Evolutionary conservation across 805 yeast genomes (phyloP).

Genomic region (Candida saitoana): DNA sequence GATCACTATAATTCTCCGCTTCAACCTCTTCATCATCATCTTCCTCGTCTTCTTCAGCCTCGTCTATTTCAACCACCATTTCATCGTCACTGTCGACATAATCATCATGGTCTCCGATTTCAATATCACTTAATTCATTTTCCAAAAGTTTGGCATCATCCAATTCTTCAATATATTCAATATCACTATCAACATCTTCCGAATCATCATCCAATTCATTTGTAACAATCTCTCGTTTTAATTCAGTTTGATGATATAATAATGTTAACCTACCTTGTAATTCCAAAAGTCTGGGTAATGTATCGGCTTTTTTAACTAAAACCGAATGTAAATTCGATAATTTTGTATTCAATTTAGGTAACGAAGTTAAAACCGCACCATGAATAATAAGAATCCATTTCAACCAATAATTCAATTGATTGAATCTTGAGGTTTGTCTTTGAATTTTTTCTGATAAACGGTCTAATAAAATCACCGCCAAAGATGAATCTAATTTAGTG

Average conservation of each 20-base stretch:
- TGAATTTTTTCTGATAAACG: slow-evolving; percentile 50
- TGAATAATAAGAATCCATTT: slow-evolving; percentile 54
- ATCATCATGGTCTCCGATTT: slow-evolving; percentile 12
- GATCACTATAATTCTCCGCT: slow-evolving; percentile 23
- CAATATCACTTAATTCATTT: slow-evolving; percentile 20
- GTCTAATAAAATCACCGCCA: slow-evolving; percentile 48
- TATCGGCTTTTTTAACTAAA: slow-evolving; percentile 44
- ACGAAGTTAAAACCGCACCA: slow-evolving; percentile 46
- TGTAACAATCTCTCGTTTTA: slow-evolving; percentile 37
- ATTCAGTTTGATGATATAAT: slow-evolving; percentile 41
- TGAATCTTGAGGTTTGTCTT: slow-evolving; percentile 48
- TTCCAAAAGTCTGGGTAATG: slow-evolving; percentile 48
- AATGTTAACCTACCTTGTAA: slow-evolving; percentile 47
- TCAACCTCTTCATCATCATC: slow-evolving; percentile 12
- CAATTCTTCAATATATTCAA: slow-evolving; percentile 70
- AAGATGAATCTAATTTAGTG: slow-evolving; percentile 43
- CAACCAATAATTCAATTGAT: slow-evolving; percentile 50
- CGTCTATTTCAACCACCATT: slow-evolving; percentile 6
- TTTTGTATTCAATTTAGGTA: slow-evolving; percentile 41
- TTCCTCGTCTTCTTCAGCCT: slow-evolving; percentile 8
- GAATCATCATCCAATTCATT: slow-evolving; percentile 23
- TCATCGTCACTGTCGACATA: slow-evolving; percentile 12
- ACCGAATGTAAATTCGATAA: slow-evolving; percentile 45
- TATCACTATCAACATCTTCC: slow-evolving; percentile 42
- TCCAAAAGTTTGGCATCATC: slow-evolving; percentile 40